phyloP scores from a whole-genome alignment of 768 basidiomycete genomes.

The Peribolospora baueri region DNA sequence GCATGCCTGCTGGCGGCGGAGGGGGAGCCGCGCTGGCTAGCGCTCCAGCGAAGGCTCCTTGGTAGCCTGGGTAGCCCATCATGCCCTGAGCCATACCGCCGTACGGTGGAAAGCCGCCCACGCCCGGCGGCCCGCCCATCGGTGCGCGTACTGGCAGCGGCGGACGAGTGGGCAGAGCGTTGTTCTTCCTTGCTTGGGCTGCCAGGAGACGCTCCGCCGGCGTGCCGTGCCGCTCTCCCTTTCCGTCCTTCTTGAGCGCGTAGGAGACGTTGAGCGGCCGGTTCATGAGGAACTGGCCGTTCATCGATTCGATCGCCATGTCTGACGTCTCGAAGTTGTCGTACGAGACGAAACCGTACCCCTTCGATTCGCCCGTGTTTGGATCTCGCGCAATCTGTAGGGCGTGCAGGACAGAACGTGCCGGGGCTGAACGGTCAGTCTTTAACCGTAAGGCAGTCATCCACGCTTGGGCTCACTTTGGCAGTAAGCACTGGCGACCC shows the following conservation, averaged over 20 bases:
- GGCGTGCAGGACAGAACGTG: background rate
- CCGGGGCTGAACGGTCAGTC: background rate
- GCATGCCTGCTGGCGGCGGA: background rate
- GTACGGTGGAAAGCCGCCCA: background rate
- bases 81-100: background rate
- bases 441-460: background rate
- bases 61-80: conserved; percentile 1
- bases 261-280: conserved; percentile 93
- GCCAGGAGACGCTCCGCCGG: conserved; percentile 88
- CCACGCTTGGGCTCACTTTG: conserved; percentile 31
- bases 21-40: background rate
- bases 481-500: conserved; percentile 77
- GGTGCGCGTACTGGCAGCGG: conserved; percentile 58
- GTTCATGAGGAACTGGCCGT: conserved; percentile 92
- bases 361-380: conserved; percentile 60
- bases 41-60: background rate
- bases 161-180: conserved; percentile 57
- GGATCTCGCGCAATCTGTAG: conserved; percentile 74
- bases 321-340: conserved; percentile 95
- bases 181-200: conserved; percentile 84
- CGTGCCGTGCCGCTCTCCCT: conserved; percentile 92
- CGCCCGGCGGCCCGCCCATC: conserved; percentile 19
- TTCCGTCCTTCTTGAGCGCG: conserved; percentile 97
- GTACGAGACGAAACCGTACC: conserved; percentile 91
- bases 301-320: conserved; percentile 89